Percentiles rank a stretch among this genome's conserved stretches.
Evolutionary conservation across 495 filamentous ascomycete species (phyloP).

Genomic region (Penicillium psychrofluorescens): DNA sequence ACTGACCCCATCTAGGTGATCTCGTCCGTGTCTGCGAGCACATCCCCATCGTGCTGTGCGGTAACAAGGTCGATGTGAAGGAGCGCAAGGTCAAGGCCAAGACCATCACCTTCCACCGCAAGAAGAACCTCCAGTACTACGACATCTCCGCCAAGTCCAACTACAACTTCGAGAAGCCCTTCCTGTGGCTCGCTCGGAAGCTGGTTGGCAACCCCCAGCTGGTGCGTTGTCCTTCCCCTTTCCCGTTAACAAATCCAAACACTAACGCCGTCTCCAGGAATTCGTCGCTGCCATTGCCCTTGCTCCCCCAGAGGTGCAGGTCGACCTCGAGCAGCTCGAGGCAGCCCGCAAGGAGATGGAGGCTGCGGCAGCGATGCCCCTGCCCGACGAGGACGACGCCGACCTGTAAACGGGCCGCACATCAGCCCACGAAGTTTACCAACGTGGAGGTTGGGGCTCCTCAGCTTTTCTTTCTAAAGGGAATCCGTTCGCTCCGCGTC

Average conservation of each 20-base stretch:
- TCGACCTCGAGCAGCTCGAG: conserved; percentile 73
- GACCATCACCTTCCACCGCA: conserved; percentile 99
- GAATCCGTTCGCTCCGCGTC: not conserved
- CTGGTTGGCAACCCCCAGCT: conserved; percentile 87
- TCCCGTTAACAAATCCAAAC: not conserved
- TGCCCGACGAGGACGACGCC: conserved; percentile 93
- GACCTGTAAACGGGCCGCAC: conserved; percentile 47
- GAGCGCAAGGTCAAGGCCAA: conserved; percentile 99
- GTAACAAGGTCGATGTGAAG: conserved; percentile 99
- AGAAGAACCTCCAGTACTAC: conserved; percentile 99
- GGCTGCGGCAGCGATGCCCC: conserved; percentile 70
- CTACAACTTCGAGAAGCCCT: conserved; percentile 99
- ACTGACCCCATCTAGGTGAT: conserved; percentile 59
- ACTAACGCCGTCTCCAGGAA: conserved; percentile 51
- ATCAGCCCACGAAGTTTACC: conserved; percentile 9
- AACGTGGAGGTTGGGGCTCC: conserved; percentile 4
- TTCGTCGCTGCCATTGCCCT: conserved; percentile 94
- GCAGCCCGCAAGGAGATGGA: conserved; percentile 87
- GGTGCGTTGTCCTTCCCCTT: conserved; percentile 45
- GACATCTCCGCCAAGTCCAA: conserved; percentile 99
- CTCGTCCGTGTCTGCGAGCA: conserved; percentile 99
- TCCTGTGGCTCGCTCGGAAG: conserved; percentile 99
- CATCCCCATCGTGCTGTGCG: conserved; percentile 95
- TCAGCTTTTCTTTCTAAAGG: not conserved
- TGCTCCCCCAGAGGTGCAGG: conserved; percentile 82